Evolutionary conservation across 148 eudicot genomes (phyloP).

Genomic region (Simmondsia chinensis): DNA sequence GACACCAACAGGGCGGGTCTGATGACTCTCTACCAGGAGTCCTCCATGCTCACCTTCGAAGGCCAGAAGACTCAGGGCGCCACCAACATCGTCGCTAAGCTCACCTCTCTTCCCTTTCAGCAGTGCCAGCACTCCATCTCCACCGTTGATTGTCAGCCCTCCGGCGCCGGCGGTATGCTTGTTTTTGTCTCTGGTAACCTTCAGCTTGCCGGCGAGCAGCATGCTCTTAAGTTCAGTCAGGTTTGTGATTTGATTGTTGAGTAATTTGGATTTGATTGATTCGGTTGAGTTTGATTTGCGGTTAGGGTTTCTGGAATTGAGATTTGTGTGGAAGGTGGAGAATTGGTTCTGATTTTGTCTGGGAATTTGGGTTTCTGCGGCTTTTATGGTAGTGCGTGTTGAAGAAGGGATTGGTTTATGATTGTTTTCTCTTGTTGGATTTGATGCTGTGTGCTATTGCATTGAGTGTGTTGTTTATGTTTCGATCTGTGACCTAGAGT

Average conservation of each 20-base stretch:
- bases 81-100: slow-evolving; percentile 32
- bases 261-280: background rate
- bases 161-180: slow-evolving; percentile 33
- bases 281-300: background rate
- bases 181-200: slow-evolving; percentile 41
- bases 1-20: slow-evolving; percentile 30
- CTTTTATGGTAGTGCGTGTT: too few species aligned
- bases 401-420: too few species aligned
- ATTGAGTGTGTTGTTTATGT: background rate
- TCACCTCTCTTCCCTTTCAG: slow-evolving; percentile 32
- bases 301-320: background rate
- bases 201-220: slow-evolving; percentile 36
- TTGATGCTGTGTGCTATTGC: background rate
- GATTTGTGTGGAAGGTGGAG: too few species aligned
- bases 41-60: slow-evolving; percentile 44
- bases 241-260: background rate
- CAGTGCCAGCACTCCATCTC: slow-evolving; percentile 42
- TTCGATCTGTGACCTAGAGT: too few species aligned
- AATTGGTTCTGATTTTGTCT: too few species aligned
- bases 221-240: slow-evolving; percentile 46
- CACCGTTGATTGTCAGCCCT: slow-evolving; percentile 52
- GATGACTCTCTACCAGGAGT: slow-evolving; percentile 30
- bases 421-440: background rate
- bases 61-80: slow-evolving; percentile 44
- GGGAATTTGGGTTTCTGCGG: too few species aligned